phyloP scores from a whole-genome alignment of 2,329 filamentous ascomycete species.

The Akanthomyces uredinophilus region DNA sequence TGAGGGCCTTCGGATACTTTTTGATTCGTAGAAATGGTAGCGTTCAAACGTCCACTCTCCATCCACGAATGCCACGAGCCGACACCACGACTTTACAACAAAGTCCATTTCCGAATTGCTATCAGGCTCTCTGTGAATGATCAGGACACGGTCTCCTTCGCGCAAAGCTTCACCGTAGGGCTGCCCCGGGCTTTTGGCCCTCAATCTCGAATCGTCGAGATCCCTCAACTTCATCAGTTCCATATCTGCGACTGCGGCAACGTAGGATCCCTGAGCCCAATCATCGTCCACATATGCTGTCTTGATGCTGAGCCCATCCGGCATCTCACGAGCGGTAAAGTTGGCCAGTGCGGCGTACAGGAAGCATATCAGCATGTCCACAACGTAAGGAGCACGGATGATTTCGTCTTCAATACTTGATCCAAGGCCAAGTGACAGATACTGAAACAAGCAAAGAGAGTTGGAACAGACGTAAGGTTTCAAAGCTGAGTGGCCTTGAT shows the following conservation, averaged over 20 bases:
- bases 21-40: neutral
- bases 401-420: slow-evolving; percentile 84
- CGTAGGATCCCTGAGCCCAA: slow-evolving; percentile 4
- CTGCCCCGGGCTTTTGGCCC: neutral
- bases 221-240: neutral
- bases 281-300: slow-evolving; percentile 21
- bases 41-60: slow-evolving; percentile 6
- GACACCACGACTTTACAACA: slow-evolving; percentile 5
- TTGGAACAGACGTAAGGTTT: slow-evolving; percentile 76
- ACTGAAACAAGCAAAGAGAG: slow-evolving; percentile 78
- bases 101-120: neutral
- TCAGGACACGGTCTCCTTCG: neutral
- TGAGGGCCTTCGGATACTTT: neutral
- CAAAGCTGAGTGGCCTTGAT: slow-evolving; percentile 60
- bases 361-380: slow-evolving; percentile 79
- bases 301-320: slow-evolving; percentile 36
- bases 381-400: slow-evolving; percentile 69
- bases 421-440: slow-evolving; percentile 79
- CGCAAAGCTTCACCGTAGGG: neutral
- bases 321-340: slow-evolving; percentile 39
- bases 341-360: slow-evolving; percentile 58
- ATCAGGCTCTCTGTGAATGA: neutral
- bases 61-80: neutral
- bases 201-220: neutral
- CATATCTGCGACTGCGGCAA: neutral